Conservation (phyloP, 2,329 filamentous ascomycete genomes). For the Passalora sequoiae region DNA sequence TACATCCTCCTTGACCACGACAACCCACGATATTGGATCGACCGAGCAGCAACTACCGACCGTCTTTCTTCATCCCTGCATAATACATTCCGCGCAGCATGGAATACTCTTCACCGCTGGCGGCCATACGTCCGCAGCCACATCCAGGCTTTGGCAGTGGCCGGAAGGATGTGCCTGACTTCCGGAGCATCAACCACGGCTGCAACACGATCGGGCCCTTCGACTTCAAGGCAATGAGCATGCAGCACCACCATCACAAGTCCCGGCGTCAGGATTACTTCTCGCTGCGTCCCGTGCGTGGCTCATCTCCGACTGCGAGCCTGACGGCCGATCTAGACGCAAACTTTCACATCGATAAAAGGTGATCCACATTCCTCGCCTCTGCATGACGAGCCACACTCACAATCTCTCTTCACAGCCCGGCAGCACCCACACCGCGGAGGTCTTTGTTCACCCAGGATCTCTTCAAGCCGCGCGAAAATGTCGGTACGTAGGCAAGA, state of each 20-base stretch:
- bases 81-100: conserved; percentile 49
- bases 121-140: conserved; percentile 77
- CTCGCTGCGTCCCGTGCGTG: conserved; percentile 65
- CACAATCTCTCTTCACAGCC: conserved; percentile 53
- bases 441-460: conserved; percentile 76
- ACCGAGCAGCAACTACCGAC: neutral
- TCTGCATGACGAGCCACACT: conserved; percentile 30
- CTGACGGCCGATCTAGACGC: conserved; percentile 91
- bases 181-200: conserved; percentile 49
- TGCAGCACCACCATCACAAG: conserved; percentile 68
- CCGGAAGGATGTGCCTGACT: conserved; percentile 49
- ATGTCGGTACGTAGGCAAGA: conserved; percentile 29
- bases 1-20: neutral
- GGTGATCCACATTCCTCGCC: conserved; percentile 55
- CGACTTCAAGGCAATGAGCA: conserved; percentile 70
- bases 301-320: conserved; percentile 85
- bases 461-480: conserved; percentile 51
- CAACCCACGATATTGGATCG: conserved; percentile 2
- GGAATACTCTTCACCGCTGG: conserved; percentile 90
- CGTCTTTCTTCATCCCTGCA: conserved; percentile 5
- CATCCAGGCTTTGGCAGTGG: conserved; percentile 59
- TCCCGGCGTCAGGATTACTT: conserved; percentile 72
- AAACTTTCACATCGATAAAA: conserved; percentile 94
- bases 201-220: conserved; percentile 55
- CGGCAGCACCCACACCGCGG: conserved; percentile 74